A percentile compares a stretch with the other conserved stretches of the same genome.
These are phyloP conservation scores for Bisporella sp. DNA, from an alignment of 2,329 filamentous ascomycete species.

Conservation along the genomic window DNA sequence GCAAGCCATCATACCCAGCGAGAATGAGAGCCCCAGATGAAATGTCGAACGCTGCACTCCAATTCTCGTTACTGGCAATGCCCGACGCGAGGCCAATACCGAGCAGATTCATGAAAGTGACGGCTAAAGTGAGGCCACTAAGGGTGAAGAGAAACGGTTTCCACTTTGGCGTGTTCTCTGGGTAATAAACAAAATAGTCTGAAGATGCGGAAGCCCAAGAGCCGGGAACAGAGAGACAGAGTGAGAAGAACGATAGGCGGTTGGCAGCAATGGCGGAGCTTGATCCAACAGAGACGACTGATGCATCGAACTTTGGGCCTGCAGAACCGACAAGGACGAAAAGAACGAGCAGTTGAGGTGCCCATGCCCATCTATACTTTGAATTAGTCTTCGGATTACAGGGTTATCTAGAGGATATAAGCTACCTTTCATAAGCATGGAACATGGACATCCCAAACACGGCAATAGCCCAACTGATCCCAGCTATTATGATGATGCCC, in stretches of 20 bases:
- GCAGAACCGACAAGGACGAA: conserved; percentile 54
- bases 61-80: conserved; percentile 40
- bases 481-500: conserved; percentile 13
- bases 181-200: conserved; percentile 62
- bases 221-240: conserved; percentile 56
- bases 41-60: conserved; percentile 48
- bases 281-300: conserved; percentile 41
- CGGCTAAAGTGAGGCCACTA: conserved; percentile 45
- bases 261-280: conserved; percentile 43
- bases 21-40: conserved; percentile 58
- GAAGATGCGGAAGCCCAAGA: conserved; percentile 53
- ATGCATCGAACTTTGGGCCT: conserved; percentile 49
- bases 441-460: conserved; percentile 61
- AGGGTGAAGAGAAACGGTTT: conserved; percentile 49
- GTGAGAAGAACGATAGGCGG: conserved; percentile 59
- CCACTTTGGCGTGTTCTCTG: conserved; percentile 31
- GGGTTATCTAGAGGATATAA: not conserved
- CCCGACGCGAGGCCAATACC: conserved; percentile 56
- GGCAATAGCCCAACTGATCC: conserved; percentile 55
- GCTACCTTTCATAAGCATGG: conserved; percentile 56
- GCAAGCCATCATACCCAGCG: conserved; percentile 49
- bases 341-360: conserved; percentile 53
- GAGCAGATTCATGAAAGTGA: conserved; percentile 50
- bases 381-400: not conserved
- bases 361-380: conserved; percentile 45